These are phyloP conservation scores for Rhodotorula sp. DNA, from an alignment of 1,284 basidiomycete genomes.

Conservation along the genomic window DNA sequence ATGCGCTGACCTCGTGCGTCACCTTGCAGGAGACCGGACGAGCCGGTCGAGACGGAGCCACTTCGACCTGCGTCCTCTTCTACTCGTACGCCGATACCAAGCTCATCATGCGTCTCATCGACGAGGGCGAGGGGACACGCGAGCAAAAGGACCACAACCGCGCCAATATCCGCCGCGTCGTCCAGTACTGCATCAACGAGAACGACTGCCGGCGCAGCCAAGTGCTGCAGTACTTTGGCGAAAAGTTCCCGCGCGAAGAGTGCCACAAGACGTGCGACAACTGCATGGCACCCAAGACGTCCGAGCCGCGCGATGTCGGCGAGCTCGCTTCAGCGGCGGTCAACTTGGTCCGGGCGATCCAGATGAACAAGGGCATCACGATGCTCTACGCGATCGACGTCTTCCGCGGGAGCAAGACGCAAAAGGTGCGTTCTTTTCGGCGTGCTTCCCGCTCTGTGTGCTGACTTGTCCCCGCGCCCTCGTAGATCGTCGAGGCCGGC, in stretches of 20 bases:
- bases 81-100: slow-evolving; percentile 59
- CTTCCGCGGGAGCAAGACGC: slow-evolving; percentile 62
- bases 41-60: slow-evolving; percentile 72
- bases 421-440: slow-evolving; percentile 45
- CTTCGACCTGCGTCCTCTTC: slow-evolving; percentile 64
- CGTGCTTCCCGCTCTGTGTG: too few relatives aligned
- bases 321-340: slow-evolving; percentile 58
- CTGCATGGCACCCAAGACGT: slow-evolving; percentile 56
- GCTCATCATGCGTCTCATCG: slow-evolving; percentile 58
- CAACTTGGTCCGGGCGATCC: slow-evolving; percentile 46
- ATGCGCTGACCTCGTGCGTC: neutral
- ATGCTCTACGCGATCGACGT: slow-evolving; percentile 57
- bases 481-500: slow-evolving; percentile 54
- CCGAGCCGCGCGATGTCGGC: slow-evolving; percentile 55
- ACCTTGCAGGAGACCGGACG: slow-evolving; percentile 69
- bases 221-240: slow-evolving; percentile 69
- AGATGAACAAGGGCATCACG: slow-evolving; percentile 51
- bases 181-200: slow-evolving; percentile 74
- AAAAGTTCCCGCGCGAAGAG: slow-evolving; percentile 58
- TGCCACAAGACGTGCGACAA: slow-evolving; percentile 74
- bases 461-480: neutral
- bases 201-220: slow-evolving; percentile 83
- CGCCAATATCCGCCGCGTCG: slow-evolving; percentile 60
- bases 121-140: slow-evolving; percentile 53
- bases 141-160: slow-evolving; percentile 62